Percentiles rank a stretch among this genome's conserved stretches.
Conservation (phyloP, 495 filamentous ascomycete genomes). For the Letharia lupina region DNA sequence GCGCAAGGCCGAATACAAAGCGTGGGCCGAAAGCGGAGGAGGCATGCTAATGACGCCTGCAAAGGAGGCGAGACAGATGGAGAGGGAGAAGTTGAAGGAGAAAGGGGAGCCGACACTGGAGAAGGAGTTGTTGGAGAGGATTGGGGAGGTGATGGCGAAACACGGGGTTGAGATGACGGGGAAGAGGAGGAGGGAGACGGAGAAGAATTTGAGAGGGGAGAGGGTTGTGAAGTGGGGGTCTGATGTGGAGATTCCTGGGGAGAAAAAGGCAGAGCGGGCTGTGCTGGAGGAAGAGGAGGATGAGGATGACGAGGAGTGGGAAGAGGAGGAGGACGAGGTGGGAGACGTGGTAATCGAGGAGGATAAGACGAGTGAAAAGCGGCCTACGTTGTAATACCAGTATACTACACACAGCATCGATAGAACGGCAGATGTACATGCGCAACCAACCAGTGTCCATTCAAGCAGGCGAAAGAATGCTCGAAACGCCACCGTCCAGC, state of each 20-base stretch:
- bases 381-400: not conserved
- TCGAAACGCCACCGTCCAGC: no score
- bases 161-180: constrained; percentile 35
- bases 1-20: constrained; percentile 39
- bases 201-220: constrained; percentile 33
- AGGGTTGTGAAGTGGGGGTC: constrained; percentile 30
- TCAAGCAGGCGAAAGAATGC: no score
- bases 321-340: not conserved
- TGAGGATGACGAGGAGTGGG: not conserved
- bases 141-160: constrained; percentile 36
- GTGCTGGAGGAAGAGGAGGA: not conserved
- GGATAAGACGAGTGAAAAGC: not conserved
- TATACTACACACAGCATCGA: no score
- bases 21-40: constrained; percentile 36
- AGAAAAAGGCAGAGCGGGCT: not conserved
- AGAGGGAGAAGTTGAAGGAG: constrained; percentile 1
- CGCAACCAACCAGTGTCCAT: no score
- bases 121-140: constrained; percentile 17
- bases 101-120: constrained; percentile 28
- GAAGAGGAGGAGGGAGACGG: constrained; percentile 30
- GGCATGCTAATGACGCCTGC: constrained; percentile 26
- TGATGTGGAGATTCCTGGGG: not conserved
- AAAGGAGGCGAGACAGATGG: constrained; percentile 1
- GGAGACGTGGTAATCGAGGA: not conserved
- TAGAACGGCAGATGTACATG: not conserved